Conservation (phyloP, 1,284 basidiomycete genomes). For the Kwoniella shivajii region DNA sequence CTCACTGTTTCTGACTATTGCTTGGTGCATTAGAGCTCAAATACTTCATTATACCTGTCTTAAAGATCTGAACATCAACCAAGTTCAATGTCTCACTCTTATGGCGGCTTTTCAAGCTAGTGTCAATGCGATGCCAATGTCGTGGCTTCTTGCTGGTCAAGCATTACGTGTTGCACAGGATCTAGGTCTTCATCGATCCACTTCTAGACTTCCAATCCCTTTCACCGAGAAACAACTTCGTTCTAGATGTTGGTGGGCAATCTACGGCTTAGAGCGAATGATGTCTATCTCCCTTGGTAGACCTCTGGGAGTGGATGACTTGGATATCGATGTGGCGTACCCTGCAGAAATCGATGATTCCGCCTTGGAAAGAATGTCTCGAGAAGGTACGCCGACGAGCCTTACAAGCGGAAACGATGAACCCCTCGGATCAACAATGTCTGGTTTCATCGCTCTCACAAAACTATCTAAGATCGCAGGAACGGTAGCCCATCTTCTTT, state of each 20-base stretch:
- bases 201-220: slow-evolving; percentile 67
- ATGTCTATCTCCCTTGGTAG: slow-evolving; percentile 81
- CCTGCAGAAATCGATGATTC: slow-evolving; percentile 81
- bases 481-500: slow-evolving; percentile 61
- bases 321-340: slow-evolving; percentile 60
- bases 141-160: slow-evolving; percentile 85
- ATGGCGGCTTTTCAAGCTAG: slow-evolving; percentile 86
- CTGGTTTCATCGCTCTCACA: slow-evolving; percentile 72
- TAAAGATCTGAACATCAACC: slow-evolving; percentile 71
- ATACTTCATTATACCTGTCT: slow-evolving; percentile 85
- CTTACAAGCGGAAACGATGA: slow-evolving; percentile 37
- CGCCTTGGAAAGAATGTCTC: slow-evolving; percentile 58
- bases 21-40: slow-evolving; percentile 63
- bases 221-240: slow-evolving; percentile 82
- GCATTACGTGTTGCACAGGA: slow-evolving; percentile 84
- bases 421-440: slow-evolving; percentile 59
- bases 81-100: slow-evolving; percentile 83
- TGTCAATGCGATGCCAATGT: slow-evolving; percentile 85
- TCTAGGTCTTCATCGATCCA: slow-evolving; percentile 81
- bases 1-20: slow-evolving; percentile 10
- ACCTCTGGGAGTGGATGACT: slow-evolving; percentile 55
- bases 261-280: slow-evolving; percentile 80
- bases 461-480: slow-evolving; percentile 78
- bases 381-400: slow-evolving; percentile 2
- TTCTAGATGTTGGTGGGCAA: slow-evolving; percentile 86